Base-by-base conservation (phyloP, 2,329 filamentous ascomycete genomes). In the Dactylellina cionopaga region DNA sequence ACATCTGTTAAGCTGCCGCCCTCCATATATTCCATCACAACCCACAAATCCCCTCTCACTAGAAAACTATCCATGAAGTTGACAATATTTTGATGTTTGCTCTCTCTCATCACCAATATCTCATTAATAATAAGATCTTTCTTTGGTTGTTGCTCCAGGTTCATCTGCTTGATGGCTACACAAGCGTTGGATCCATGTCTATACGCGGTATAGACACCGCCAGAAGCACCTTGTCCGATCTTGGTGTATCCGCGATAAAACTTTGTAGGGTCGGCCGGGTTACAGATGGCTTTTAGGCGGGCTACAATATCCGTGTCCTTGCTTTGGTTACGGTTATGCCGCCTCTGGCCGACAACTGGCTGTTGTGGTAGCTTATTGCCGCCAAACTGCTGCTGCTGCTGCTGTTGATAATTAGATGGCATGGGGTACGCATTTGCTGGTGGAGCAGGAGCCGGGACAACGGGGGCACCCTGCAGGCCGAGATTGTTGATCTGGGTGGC, bases 11-110 rank as follows among this genome's bases (percentile, higher is more conserved):
- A 84, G 81, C 92, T 97, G 74, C 95, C 95, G 70, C 95, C 95
- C 81, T 99, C 94, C 95, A 99, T 99, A 79, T 94, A 99, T 82
- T 99, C 95, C 95, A 99, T 99, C 31, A 98, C 92, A 1, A 99
- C 95, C 95, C 95, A 99, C 27, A 99, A 83, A 80, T 98, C 95
- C 43, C 94, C 91, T 10, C 88, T 87, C 66, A 93, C 90, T 9
- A 99, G 84, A 80, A 93, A 98, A 80, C 93, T 97, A 83, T 98
- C 95, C 83, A 98, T 94, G 81, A 98, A 99, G 81, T 99, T 99
- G 82, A 99, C 95, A 81, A 99, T 96, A 80, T 98, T 98, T 78
- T 92, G 94, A 80, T 99, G 95, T 68, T 92, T 95, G 84, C 93
- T 97, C 78, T 98, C 95, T 83, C 96, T 96, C 95, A 99, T 99